Evolutionary conservation across 148 eudicot species (phyloP).

Genomic region (Nyssa sinensis): DNA sequence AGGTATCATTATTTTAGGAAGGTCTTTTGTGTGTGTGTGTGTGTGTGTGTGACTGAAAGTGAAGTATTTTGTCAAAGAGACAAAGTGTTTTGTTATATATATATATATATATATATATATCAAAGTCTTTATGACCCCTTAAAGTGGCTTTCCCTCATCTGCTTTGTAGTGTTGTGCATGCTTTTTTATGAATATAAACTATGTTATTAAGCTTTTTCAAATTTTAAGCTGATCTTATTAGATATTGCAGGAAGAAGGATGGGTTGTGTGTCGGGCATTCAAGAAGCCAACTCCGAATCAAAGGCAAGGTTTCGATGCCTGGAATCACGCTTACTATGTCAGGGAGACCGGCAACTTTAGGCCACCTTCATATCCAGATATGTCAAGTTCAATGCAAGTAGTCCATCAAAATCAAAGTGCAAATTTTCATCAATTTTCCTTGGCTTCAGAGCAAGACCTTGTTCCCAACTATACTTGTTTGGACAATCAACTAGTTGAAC

Average conservation of each 20-base stretch:
- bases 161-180: background rate
- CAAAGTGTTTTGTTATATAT: too few species aligned
- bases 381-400: slow-evolving; percentile 24
- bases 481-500: slow-evolving; percentile 32
- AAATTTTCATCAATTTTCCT: slow-evolving; percentile 16
- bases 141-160: background rate
- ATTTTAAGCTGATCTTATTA: background rate
- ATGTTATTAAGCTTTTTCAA: too few species aligned
- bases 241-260: slow-evolving; percentile 83
- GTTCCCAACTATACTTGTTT: slow-evolving; percentile 15
- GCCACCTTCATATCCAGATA: slow-evolving; percentile 29
- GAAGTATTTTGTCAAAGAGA: too few species aligned
- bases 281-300: slow-evolving; percentile 78
- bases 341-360: slow-evolving; percentile 17
- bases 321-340: slow-evolving; percentile 40
- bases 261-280: slow-evolving; percentile 97
- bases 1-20: too few species aligned
- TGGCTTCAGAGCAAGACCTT: slow-evolving; percentile 23
- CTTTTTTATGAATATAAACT: too few species aligned
- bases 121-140: background rate
- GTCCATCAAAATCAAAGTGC: slow-evolving; percentile 17
- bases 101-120: too few species aligned
- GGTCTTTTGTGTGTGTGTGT: too few species aligned
- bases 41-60: too few species aligned
- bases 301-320: slow-evolving; percentile 53